Base-by-base conservation (phyloP, 2,329 filamentous ascomycete species). In the Exophiala mesophila region DNA sequence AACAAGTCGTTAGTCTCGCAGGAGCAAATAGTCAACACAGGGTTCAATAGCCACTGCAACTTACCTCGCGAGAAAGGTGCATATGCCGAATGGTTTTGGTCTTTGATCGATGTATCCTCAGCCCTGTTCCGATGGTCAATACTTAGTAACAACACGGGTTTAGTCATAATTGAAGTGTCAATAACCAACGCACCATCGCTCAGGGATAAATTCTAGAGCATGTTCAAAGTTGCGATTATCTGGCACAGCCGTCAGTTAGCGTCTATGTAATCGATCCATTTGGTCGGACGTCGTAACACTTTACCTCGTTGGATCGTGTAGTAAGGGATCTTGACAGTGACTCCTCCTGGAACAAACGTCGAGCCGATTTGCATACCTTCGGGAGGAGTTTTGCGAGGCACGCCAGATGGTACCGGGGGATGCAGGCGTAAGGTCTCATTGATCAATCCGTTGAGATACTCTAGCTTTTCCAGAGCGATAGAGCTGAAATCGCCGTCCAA, bases 361-460 rank as follows among this genome's bases (percentile, higher is more conserved):
- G 57, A 57, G 16, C 59, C 64, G 12, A 67, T 53, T n/a, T 47
- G 47, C 26, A 66, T 50, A 13, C 65, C 65, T 41, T 62, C 54
- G 17, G 62, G 41, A 5, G 66, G 65, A 1, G 66, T 68, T 12
- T 59, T 36, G 2, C 68, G 57, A 19, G 55, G 51, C 15, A 65
- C 20, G 1, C 59, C 63, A 6, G 56, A 57, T 2, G 64, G 60
- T 0, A 68, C 60, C 1, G 66, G 52, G 1, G 67, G 66, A 30
- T 63, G 55, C 3, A 70, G 49, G 0, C 68, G 57, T 23, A 69
- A 54, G 0, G 62, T 37, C 46, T 72, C 69, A 33, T 71, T 59
- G 33, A 72, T 63, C 24, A 57, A 55, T 3, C 62, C 67, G 10
- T 41, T 33, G 63, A 57, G 8, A 68, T 57, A 30, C 54, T 48